phyloP scores from a whole-genome alignment of 2,329 filamentous ascomycete species.

The Exophiala alcalophila region DNA sequence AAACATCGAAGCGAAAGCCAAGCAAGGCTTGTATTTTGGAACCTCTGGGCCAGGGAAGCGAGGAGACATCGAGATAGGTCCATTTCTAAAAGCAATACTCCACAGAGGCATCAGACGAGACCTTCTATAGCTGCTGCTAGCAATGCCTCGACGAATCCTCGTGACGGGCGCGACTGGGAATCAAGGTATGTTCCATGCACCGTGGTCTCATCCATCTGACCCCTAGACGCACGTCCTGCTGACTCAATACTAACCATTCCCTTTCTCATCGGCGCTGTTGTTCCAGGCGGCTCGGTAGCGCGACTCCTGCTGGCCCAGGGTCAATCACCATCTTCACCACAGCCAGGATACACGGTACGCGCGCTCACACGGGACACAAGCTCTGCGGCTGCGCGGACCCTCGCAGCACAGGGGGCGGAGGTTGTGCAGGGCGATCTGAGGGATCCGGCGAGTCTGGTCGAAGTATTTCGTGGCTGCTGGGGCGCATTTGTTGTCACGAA shows the following conservation, averaged over 20 bases:
- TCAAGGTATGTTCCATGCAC: slow-evolving; percentile 6
- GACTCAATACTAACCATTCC: background rate
- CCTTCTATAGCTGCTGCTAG: no score
- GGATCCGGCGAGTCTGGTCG: slow-evolving; percentile 11
- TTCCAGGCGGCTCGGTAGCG: slow-evolving; percentile 32
- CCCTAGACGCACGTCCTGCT: background rate
- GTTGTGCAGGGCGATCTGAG: slow-evolving; percentile 32
- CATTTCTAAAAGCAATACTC: no score
- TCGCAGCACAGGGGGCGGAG: slow-evolving; percentile 30
- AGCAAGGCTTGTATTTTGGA: no score
- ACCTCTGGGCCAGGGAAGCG: no score
- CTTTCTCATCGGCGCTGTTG: no score
- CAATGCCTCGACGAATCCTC: no score
- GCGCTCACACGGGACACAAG: slow-evolving; percentile 32
- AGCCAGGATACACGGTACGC: slow-evolving; percentile 32
- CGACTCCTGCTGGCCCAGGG: slow-evolving; percentile 31
- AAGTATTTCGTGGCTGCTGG: slow-evolving; percentile 20
- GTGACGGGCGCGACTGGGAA: slow-evolving; percentile 11
- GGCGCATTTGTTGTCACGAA: slow-evolving; percentile 26
- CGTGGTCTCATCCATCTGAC: background rate
- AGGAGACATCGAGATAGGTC: no score
- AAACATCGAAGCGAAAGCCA: no score
- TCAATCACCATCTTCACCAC: slow-evolving; percentile 27
- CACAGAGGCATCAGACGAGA: no score
- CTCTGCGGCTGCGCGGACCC: slow-evolving; percentile 26